Evolutionary conservation across 2,329 filamentous ascomycete species (phyloP), one percentile per base, ranked within the genome.

Genomic region (Pezicula radicicola): DNA sequence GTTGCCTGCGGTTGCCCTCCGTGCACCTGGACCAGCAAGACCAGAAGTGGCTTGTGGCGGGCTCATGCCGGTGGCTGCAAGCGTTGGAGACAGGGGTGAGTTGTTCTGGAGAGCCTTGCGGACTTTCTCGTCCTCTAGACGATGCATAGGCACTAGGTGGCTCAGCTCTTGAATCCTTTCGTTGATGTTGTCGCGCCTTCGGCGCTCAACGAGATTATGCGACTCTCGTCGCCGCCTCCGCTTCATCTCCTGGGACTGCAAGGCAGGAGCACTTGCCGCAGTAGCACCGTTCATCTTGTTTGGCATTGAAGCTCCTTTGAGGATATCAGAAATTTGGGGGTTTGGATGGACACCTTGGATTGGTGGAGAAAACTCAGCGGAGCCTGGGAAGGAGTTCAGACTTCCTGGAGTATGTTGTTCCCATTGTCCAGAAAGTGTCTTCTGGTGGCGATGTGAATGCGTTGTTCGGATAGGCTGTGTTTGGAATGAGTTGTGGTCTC

Each of bases 111-210:
- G 87, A 66, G 96, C 87, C 73, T 97, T 97, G 60, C 92, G 87
- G 45, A 97, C 89, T 74, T 96, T 97, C 72, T 99, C 94, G 66
- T 97, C 94, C 64, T 99, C 94, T 2, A 99, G 79, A 55, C 94
- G 86, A 70, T 99, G 94, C 55, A 87, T 80, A 21, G 94, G 94
- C 2, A 99, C 93, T 16, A 99, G 81, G 63, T 91, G 90, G 65
- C 93, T 96, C 7, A 99, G 80, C 66, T 99, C 94, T 66, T 97
- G 93, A 57, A 99, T 99, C 41, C 94, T 85, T 72, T 99, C 94
- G 62, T 99, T 99, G 77, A 99, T 99, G 68, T 97, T 97, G 74
- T 97, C 94, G 56, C 94, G 85, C 55, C 94, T 87, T 48, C 94
- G 87, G 51, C 94, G 90, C 74, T 99, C 94, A 10, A 99, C 94